Base-by-base conservation (phyloP, 257 asterid species). In the Plantago ovata region DNA sequence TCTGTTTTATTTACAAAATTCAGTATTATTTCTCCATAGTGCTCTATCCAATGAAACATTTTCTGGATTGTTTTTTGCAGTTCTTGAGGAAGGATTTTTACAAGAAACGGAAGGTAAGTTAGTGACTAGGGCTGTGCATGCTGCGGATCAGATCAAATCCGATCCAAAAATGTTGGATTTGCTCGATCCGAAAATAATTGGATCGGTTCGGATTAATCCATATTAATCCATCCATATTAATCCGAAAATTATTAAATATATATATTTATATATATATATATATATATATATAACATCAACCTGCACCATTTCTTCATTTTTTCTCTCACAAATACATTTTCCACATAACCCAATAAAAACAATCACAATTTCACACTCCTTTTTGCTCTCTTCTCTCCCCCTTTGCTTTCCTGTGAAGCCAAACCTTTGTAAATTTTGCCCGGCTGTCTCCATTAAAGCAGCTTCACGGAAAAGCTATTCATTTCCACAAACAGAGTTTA, bases 51-150 rank as follows among this genome's bases (percentile, higher is more conserved):
- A 56, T 64, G 18, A n/a, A n/a, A n/a, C n/a, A n/a, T n/a, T 13
- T 40, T 5, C 20, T 66, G 19, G 7, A 13, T 13, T 61, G 55
- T 67, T 56, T 38, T 72, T 22, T 79, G 80, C 87, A 93, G 98
- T 93, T 76, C 85, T 93, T 28, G 97, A 89, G 72, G 98, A 93
- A 20, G 7, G 95, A 86, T 41, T 81, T 64, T 58, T 93, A 93
- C 55, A 92, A 82, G 58, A 89, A 82, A 66, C 75, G 97, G 61
- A 93, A 89, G 85, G 98, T 56, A 79, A 69, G 79, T 45, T 44
- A n/a, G n/a, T n/a, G n/a, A n/a, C n/a, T n/a, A n/a, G n/a, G n/a
- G n/a, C n/a, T n/a, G n/a, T n/a, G n/a, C n/a, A n/a, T n/a, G n/a
- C n/a, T n/a, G n/a, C n/a, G n/a, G n/a, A n/a, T n/a, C n/a, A n/a